Evolutionary conservation across 495 filamentous ascomycete species (phyloP).

Genomic region (Trichoderma orchidacearum): DNA sequence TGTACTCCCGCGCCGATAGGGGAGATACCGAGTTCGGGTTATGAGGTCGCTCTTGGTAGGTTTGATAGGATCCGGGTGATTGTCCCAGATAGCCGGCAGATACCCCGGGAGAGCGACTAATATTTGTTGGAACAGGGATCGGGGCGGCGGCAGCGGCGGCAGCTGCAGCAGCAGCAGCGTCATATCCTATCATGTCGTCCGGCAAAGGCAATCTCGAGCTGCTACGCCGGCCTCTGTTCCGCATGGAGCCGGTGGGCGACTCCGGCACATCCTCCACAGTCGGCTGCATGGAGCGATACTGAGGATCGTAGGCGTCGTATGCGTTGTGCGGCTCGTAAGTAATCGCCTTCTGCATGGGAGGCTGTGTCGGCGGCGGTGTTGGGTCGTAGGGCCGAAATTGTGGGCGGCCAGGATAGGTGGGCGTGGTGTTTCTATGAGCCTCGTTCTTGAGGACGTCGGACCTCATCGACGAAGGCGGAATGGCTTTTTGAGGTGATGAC

Average conservation of each 20-base stretch:
- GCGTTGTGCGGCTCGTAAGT: conserved; percentile 26
- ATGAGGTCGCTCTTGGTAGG: background rate
- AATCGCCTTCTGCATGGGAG: conserved; percentile 13
- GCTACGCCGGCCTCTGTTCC: conserved; percentile 31
- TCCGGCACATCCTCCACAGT: conserved; percentile 54
- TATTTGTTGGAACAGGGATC: conserved; percentile 34
- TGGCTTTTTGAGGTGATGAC: conserved; percentile 15
- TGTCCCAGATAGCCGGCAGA: conserved; percentile 4
- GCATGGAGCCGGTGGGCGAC: conserved; percentile 21
- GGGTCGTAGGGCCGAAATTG: conserved; percentile 31
- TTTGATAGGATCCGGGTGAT: background rate
- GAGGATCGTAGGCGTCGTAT: conserved; percentile 31
- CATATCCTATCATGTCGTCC: conserved; percentile 21
- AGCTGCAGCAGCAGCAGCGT: too few relatives aligned
- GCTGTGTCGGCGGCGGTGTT: conserved; percentile 16
- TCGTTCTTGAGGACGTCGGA: conserved; percentile 34
- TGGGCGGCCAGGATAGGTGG: conserved; percentile 30
- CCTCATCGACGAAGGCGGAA: conserved; percentile 23
- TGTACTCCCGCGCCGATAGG: conserved; percentile 3
- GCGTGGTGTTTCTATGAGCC: conserved; percentile 27
- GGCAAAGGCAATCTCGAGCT: conserved; percentile 15
- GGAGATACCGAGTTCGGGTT: background rate
- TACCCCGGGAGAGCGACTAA: conserved; percentile 14
- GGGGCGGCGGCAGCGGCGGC: too few relatives aligned
- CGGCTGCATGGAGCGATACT: conserved; percentile 46